phyloP scores from a whole-genome alignment of 2,329 filamentous ascomycete genomes.

The Fusarium pininemorale region DNA sequence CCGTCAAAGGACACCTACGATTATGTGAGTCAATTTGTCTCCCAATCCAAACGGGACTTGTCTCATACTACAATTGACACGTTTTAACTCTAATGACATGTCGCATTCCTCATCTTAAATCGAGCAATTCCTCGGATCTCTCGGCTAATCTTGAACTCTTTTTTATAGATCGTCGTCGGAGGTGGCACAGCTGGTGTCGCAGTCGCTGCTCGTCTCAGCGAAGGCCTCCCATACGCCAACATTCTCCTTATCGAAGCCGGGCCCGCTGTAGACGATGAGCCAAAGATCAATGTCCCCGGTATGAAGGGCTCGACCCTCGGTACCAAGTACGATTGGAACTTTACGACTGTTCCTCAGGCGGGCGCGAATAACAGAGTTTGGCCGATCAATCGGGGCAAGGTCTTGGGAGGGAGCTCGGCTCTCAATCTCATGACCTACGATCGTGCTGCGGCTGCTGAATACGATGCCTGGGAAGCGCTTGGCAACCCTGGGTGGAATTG shows the following conservation, averaged over 20 bases:
- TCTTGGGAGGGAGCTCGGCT: constrained; percentile 44
- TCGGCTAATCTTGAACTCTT: not conserved
- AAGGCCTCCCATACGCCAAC: constrained; percentile 34
- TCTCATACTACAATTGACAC: not conserved
- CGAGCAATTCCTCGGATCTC: not conserved
- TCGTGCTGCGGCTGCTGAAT: constrained; percentile 40
- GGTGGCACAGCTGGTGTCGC: constrained; percentile 46
- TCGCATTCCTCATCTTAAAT: not conserved
- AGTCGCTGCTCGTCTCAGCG: constrained; percentile 44
- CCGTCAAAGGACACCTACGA: constrained; percentile 27
- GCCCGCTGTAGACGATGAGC: constrained; percentile 1
- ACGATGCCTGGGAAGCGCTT: constrained; percentile 49
- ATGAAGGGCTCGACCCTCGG: constrained; percentile 31
- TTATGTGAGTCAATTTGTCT: constrained; percentile 26
- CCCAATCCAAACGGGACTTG: not conserved
- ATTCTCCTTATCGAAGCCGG: constrained; percentile 16
- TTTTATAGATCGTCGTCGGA: constrained; percentile 41
- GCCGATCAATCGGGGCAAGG: constrained; percentile 37
- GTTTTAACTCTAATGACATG: not conserved
- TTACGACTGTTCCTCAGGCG: constrained; percentile 42
- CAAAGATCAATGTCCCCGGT: constrained; percentile 16
- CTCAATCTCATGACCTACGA: constrained; percentile 47
- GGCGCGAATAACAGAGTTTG: constrained; percentile 33
- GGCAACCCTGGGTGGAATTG: constrained; percentile 52
- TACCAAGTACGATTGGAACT: constrained; percentile 43